Conservation (phyloP, 768 basidiomycete genomes). For the Kwoniella dendrophila region DNA sequence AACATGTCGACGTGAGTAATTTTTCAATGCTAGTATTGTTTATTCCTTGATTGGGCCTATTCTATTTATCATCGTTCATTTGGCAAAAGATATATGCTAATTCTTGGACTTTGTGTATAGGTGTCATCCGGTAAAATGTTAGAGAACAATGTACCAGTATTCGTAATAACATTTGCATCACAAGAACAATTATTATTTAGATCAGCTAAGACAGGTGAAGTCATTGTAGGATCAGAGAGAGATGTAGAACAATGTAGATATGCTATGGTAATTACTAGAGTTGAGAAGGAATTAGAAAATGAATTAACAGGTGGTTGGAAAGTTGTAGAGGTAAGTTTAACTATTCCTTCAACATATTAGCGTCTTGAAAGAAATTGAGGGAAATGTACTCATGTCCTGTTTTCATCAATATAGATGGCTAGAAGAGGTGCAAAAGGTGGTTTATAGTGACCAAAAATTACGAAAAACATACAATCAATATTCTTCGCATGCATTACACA, state of each 20-base stretch:
- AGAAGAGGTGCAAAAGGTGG: slow-evolving; percentile 25
- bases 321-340: slow-evolving; percentile 75
- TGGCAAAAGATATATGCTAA: neutral
- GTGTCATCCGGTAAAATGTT: slow-evolving; percentile 71
- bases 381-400: neutral
- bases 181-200: slow-evolving; percentile 93
- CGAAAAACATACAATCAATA: neutral
- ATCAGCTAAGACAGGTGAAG: slow-evolving; percentile 82
- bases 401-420: slow-evolving; percentile 18
- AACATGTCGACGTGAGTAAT: slow-evolving; percentile 84
- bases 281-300: slow-evolving; percentile 83
- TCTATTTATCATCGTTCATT: neutral
- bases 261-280: slow-evolving; percentile 83
- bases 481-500: slow-evolving; percentile 27
- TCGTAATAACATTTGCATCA: slow-evolving; percentile 85
- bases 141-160: slow-evolving; percentile 84
- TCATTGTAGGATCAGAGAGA: slow-evolving; percentile 82
- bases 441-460: slow-evolving; percentile 14
- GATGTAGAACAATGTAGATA: slow-evolving; percentile 92
- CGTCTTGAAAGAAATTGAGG: neutral
- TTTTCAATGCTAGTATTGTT: too few relatives aligned
- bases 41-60: too few relatives aligned
- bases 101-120: neutral
- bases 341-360: neutral
- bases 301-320: slow-evolving; percentile 98